These are phyloP conservation scores for Malania oleifera DNA, from an alignment of 164 flowering plant species.

Conservation along the genomic window DNA sequence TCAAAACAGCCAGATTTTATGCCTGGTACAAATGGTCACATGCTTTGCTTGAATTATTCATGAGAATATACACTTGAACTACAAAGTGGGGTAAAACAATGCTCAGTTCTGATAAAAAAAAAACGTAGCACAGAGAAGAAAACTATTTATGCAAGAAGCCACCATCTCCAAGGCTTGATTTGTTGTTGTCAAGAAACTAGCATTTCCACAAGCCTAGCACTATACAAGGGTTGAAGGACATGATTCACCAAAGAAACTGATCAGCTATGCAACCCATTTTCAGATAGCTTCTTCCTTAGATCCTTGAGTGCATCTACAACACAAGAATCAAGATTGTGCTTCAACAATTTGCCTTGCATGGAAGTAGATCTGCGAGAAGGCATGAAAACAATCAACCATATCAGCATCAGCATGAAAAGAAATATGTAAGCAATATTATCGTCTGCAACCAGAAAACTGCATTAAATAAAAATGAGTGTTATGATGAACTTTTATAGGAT, in stretches of 20 bases:
- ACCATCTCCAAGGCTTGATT: no score
- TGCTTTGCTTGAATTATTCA: no score
- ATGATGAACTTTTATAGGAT: no score
- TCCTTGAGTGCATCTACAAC: slow-evolving; percentile 2
- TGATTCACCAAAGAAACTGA: neutral
- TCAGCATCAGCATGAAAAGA: no score
- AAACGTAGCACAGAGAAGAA: no score
- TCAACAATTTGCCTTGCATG: neutral
- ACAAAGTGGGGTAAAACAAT: neutral
- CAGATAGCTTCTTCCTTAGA: neutral
- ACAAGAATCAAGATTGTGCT: slow-evolving; percentile 1
- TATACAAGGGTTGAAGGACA: neutral
- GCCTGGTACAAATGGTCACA: no score
- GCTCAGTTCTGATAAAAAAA: neutral
- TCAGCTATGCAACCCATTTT: neutral
- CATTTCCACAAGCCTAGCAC: neutral
- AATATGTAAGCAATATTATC: no score
- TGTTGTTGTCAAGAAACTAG: no score
- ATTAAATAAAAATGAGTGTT: no score
- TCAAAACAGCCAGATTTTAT: no score
- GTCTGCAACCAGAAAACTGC: no score
- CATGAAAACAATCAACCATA: neutral
- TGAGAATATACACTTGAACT: neutral
- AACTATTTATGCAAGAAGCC: no score
- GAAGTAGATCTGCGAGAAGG: neutral